Conservation (phyloP, 192 early-diverging fungal genomes). For the Coemansia guatemalensis region DNA sequence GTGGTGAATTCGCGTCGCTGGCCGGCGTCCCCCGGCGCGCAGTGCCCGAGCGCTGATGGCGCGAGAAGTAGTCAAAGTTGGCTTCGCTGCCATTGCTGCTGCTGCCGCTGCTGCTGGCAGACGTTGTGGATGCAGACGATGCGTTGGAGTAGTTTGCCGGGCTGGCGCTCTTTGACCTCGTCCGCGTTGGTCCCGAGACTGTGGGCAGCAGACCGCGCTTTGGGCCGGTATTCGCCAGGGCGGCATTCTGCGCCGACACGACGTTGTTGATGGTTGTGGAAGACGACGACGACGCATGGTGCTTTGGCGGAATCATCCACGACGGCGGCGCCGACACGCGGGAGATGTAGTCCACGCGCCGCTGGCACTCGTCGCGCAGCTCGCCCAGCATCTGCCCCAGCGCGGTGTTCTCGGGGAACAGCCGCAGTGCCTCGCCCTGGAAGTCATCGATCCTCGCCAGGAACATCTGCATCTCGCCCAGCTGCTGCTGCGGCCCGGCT, state of each 20-base stretch:
- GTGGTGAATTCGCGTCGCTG: background rate
- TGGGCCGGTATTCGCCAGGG: too few relatives aligned
- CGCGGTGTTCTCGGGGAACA: slow-evolving; percentile 48
- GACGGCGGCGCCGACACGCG: slow-evolving; percentile 41
- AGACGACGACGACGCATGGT: slow-evolving; percentile 21
- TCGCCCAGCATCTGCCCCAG: slow-evolving; percentile 44
- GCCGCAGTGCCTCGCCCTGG: slow-evolving; percentile 34
- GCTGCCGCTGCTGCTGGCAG: slow-evolving; percentile 12
- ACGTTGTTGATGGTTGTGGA: slow-evolving; percentile 13
- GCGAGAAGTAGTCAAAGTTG: slow-evolving; percentile 13
- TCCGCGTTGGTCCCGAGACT: background rate
- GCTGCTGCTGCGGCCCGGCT: slow-evolving; percentile 1
- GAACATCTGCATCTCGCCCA: slow-evolving; percentile 37
- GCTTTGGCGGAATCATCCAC: slow-evolving; percentile 27
- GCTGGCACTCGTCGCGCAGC: slow-evolving; percentile 47
- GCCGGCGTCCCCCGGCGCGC: too few relatives aligned
- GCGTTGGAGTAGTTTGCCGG: slow-evolving; percentile 9
- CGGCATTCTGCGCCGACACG: background rate
- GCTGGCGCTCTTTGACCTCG: background rate
- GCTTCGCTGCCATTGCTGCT: slow-evolving; percentile 6
- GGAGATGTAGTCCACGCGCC: slow-evolving; percentile 45
- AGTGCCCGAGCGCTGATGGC: slow-evolving; percentile 13
- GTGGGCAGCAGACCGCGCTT: too few relatives aligned
- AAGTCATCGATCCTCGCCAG: slow-evolving; percentile 31
- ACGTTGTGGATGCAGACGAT: slow-evolving; percentile 15